Base-by-base conservation (phyloP, 805 yeast genomes). In the Nakazawaea wickerhamii region DNA sequence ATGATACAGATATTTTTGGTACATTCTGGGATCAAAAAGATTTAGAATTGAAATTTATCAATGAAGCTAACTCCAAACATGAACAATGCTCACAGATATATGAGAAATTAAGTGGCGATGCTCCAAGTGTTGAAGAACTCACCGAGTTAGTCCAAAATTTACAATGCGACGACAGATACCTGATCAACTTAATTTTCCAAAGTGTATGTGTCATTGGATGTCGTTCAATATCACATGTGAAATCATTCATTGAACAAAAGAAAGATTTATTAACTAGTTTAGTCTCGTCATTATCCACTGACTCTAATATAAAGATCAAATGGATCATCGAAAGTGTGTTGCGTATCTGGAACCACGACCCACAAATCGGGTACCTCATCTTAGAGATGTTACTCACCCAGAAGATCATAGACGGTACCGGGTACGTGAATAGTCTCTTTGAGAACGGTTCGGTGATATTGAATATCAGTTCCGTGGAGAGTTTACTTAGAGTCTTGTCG, bases 201-300 rank as follows among this genome's bases (percentile, higher is more conserved):
- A 70, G 83, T 0, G 71, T 87, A 40, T 84, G 91, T 36, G 81
- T 81, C 51, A 81, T 88, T 45, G 97, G 98, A 11, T 82, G 88
- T 36, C 75, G 97, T 57, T 90, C 97, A 0, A 72, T 90, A 33
- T 86, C 91, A 0, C 89, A 84, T 53, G 80, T 82, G 30, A 76
- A 75, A 47, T 76, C 74, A 32, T 77, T 75, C 63, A 65, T 80
- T 35, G 62, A 58, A 26, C 68, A 67, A 31, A 55, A 71, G 5
- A 15, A 28, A n/a, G 52, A n/a, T 6, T 27, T 31, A 7, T 21
- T 45, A 18, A 27, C 44, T 23, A 43, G 38, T 11, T 51, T 53
- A 30, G 50, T 59, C 14, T 36, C 61, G 3, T 61, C 61, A 7
- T 36, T 54, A 19, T 46, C 52, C 17, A 25, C 18, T 7, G 32